A percentile compares a stretch with the other conserved stretches of the same genome.
Evolutionary conservation across 2,329 filamentous ascomycete species (phyloP).

Genomic region (Fusarium solani-melongenae): DNA sequence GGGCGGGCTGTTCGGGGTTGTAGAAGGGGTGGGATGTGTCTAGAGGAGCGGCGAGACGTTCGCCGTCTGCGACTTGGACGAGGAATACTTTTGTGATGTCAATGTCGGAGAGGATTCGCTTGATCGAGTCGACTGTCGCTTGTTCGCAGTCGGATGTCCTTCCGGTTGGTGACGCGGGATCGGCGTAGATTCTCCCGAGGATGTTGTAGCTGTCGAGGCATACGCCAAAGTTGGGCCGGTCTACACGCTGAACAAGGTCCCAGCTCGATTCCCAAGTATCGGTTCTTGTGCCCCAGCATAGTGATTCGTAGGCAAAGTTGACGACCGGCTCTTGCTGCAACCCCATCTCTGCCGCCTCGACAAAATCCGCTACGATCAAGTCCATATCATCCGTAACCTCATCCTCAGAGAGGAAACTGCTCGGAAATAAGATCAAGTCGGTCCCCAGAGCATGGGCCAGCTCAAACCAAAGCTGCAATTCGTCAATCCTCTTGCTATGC

Average conservation of each 20-base stretch:
- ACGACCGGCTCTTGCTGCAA: conserved; percentile 65
- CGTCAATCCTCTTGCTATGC: conserved; percentile 67
- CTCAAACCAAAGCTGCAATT: conserved; percentile 76
- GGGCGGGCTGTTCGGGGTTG: conserved; percentile 48
- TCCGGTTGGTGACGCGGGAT: conserved; percentile 67
- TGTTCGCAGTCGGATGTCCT: conserved; percentile 65
- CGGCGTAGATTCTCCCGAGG: conserved; percentile 75
- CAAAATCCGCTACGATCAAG: conserved; percentile 71
- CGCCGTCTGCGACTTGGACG: conserved; percentile 81
- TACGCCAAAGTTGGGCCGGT: conserved; percentile 78
- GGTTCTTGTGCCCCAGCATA: conserved; percentile 77
- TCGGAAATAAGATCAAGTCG: conserved; percentile 80
- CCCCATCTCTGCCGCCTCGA: conserved; percentile 75
- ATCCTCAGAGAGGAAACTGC: conserved; percentile 69
- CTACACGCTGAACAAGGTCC: conserved; percentile 73
- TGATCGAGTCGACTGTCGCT: conserved; percentile 65
- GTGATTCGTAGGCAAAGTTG: conserved; percentile 78
- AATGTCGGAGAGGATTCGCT: conserved; percentile 63
- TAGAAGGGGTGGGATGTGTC: conserved; percentile 57
- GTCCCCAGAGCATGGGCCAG: conserved; percentile 73
- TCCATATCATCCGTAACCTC: conserved; percentile 59
- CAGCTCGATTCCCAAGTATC: conserved; percentile 79
- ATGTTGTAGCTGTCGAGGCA: conserved; percentile 86
- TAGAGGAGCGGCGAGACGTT: conserved; percentile 70
- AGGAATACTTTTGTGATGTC: conserved; percentile 77